A percentile compares a stretch with the other conserved stretches of the same genome.
Conservation (phyloP, 257 asterid species). For the Forsythia suspensa region DNA sequence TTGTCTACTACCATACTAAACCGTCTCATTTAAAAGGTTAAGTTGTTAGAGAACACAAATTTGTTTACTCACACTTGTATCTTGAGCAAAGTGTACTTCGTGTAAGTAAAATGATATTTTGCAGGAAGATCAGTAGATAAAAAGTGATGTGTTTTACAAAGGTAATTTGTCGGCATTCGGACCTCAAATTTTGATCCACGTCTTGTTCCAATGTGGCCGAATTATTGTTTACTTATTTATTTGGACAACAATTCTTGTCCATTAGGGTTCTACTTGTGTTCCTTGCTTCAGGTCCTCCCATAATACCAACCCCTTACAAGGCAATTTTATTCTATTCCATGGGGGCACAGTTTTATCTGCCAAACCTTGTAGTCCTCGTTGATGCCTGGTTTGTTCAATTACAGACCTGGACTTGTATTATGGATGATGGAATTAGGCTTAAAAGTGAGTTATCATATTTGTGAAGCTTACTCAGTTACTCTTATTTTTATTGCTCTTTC, state of each 20-base stretch:
- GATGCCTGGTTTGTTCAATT: neutral
- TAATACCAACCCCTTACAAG: neutral
- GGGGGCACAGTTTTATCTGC: neutral
- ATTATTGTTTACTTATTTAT: neutral
- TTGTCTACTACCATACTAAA: neutral
- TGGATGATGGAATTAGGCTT: neutral
- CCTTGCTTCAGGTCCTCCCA: neutral
- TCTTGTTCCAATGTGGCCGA: neutral
- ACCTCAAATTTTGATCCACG: neutral
- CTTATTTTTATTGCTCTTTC: neutral
- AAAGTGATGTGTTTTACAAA: no score
- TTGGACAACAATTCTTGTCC: neutral
- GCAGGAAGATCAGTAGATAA: neutral
- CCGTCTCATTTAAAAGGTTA: neutral
- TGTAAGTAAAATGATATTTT: neutral
- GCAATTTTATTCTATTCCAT: neutral
- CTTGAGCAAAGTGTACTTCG: neutral
- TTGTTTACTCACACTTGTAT: no score
- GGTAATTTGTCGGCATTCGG: neutral
- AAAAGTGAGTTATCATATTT: no score
- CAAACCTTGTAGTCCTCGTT: neutral
- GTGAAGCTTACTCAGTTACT: neutral
- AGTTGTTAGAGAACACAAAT: neutral
- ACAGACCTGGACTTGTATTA: neutral
- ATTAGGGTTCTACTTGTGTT: neutral